These are phyloP conservation scores for Termitomyces heimii DNA, from an alignment of 768 basidiomycete genomes.

Conservation along the genomic window DNA sequence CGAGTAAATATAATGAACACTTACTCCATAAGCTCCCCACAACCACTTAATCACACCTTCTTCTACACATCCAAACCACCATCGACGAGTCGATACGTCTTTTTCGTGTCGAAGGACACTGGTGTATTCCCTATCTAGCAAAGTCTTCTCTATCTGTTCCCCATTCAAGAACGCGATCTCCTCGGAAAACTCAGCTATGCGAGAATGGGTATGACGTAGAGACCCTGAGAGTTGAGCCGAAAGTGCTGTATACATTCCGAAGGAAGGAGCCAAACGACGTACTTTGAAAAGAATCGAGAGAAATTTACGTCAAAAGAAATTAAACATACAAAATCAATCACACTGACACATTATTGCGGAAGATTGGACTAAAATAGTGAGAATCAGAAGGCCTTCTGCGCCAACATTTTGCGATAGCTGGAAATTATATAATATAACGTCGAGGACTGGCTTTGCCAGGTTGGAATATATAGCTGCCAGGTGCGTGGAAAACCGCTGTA, in stretches of 20 bases:
- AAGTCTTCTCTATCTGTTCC: constrained; percentile 84
- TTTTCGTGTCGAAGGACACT: constrained; percentile 83
- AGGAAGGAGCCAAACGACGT: constrained; percentile 82
- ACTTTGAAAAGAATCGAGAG: constrained; percentile 40
- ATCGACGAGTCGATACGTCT: constrained; percentile 67
- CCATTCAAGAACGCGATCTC: constrained; percentile 88
- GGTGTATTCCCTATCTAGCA: constrained; percentile 86
- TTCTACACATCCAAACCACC: constrained; percentile 90
- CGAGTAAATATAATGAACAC: neutral
- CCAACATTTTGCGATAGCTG: constrained; percentile 93
- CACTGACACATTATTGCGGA: constrained; percentile 76
- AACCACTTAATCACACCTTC: constrained; percentile 96
- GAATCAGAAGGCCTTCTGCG: constrained; percentile 80
- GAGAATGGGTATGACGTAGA: constrained; percentile 87
- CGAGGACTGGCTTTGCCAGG: constrained; percentile 88
- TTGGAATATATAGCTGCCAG: constrained; percentile 94
- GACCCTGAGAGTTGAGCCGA: constrained; percentile 87
- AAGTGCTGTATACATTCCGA: constrained; percentile 85
- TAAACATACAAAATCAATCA: neutral
- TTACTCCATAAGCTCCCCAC: constrained; percentile 89
- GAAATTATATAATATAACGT: constrained; percentile 93
- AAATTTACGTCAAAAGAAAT: neutral
- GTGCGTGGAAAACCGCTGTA: constrained; percentile 86
- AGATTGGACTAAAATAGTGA: constrained; percentile 80
- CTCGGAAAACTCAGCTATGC: constrained; percentile 83